Evolutionary conservation across 352 stramenopile species (phyloP), one percentile per base, ranked within the genome.

Genomic region (Pythium aquatile): DNA sequence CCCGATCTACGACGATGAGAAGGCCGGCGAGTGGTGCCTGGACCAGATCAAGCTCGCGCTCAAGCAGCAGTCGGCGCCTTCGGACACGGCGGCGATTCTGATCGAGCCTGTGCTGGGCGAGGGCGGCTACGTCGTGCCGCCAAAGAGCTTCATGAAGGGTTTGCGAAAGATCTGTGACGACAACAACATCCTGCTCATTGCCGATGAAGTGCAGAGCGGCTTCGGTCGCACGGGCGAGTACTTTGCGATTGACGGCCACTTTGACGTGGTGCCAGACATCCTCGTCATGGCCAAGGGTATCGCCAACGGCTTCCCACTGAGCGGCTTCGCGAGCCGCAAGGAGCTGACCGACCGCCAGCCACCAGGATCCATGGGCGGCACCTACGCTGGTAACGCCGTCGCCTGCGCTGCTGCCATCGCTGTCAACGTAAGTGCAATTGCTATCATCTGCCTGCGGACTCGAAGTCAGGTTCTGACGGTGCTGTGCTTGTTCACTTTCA

Each of bases 261-360:
- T 86, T 53, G 77, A 94, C 61, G 80, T 97, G 3, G 70, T 87
- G 39, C 91, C 94, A 17, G 94, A 98, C 70, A 97, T 98, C 61
- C 66, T 98, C 35, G 79, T 93, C 24, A 97, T 97, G 72, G 94
- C 94, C 65, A 98, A 98, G 75, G 92, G 92, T 26, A 97, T 98
- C 66, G 94, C 90, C 3, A 91, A 89, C 55, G 94, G 94, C 7
- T 97, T 97, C 66, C 94, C 94, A 33, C 76, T 98, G 30, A 96
- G 89, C 55, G 93, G 77, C 5, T 84, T 98, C 70, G 90, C 83
- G 7, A 96, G 91, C 30, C 79, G 90, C 35, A 87, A 87, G 62
- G 88, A 98, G 51, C 72, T 98, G 44, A 94, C 83, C 5, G 86
- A 96, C 68, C 71, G 66, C 20, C 55, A 90, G 71, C 75, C 88